Base-by-base conservation (phyloP, 2,329 filamentous ascomycete species). In the Nemania sp. region DNA sequence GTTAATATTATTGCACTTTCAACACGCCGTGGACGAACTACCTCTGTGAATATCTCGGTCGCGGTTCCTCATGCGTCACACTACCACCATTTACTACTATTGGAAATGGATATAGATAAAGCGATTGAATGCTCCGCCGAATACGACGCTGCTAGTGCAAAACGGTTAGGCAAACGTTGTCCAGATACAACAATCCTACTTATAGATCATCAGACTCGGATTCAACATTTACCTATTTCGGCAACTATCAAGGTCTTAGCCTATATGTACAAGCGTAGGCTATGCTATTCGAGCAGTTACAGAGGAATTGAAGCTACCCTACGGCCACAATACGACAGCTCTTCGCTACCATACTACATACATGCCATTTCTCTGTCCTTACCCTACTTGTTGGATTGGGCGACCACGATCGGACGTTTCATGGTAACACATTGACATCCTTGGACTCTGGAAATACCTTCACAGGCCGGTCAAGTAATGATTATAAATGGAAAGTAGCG, bases 161-260 rank as follows among this genome's bases (percentile, higher is more conserved):
- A 22, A 47, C 56, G 47, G 56, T 32, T 32, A 59, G 43, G 11
- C 26, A 38, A 43, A 18, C 47, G 56, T 41, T 41, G 43, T 24
- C 26, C 43, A 59, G 45, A 52, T 41, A 22, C 22, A 52, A 41
- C 22, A 13, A 38, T 26, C 32, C 29, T 26, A n/a, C n/a, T n/a
- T n/a, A n/a, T n/a, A 15, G 7, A 61, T 13, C 41, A 43, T 47
- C 47, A 35, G 55, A 47, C 59, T 20, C 2, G 24, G 27, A 59
- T 58, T 27, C 47, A 35, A 59, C 62, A 53, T 64, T 64, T 64
- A 26, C 62, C 55, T 64, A 59, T 45, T 64, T 35, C 15, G 38
- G 62, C 32, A 64, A 64, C 20, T 64, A 15, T 53, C 6, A 13
- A 22, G 35, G 22, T 11, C 35, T 22, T 64, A 58, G 49, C 38